Conservation (phyloP, 2,329 filamentous ascomycete genomes). For the Chalaropsis thielavioides region DNA sequence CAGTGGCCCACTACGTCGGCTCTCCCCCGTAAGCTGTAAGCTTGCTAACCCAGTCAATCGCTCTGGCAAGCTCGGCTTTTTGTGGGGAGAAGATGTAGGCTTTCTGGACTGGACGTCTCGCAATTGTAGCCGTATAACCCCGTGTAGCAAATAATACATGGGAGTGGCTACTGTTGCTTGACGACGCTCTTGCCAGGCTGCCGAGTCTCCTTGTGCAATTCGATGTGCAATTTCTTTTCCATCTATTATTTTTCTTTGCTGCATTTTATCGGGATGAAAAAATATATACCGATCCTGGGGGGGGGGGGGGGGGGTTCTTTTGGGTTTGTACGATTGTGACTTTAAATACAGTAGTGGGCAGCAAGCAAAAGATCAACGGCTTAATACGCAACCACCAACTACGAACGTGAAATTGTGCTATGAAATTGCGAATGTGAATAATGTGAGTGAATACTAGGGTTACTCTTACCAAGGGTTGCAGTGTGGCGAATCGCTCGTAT, state of each 20-base stretch:
- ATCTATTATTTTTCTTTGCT: slow-evolving; percentile 5
- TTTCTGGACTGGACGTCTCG: background rate
- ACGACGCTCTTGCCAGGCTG: background rate
- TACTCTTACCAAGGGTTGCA: background rate
- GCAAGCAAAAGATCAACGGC: background rate
- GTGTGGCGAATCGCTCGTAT: background rate
- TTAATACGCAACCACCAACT: background rate
- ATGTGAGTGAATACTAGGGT: background rate
- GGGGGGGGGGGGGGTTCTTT: background rate
- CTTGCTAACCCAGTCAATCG: slow-evolving; percentile 21
- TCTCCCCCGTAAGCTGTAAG: slow-evolving; percentile 58
- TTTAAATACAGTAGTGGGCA: no score
- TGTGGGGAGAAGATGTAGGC: slow-evolving; percentile 1
- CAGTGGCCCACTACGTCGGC: slow-evolving; percentile 78
- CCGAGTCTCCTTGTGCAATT: slow-evolving; percentile 6
- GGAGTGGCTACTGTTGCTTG: background rate
- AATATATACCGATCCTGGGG: background rate
- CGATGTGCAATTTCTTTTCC: slow-evolving; percentile 4
- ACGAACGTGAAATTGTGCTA: background rate
- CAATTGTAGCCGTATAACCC: background rate
- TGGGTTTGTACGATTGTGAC: background rate
- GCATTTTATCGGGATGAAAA: slow-evolving; percentile 2
- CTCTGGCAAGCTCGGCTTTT: slow-evolving; percentile 13
- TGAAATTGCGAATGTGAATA: no score
- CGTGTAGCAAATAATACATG: background rate